Evolutionary conservation across 1,284 basidiomycete genomes (phyloP).

Genomic region (Rhodotorula sp.): DNA sequence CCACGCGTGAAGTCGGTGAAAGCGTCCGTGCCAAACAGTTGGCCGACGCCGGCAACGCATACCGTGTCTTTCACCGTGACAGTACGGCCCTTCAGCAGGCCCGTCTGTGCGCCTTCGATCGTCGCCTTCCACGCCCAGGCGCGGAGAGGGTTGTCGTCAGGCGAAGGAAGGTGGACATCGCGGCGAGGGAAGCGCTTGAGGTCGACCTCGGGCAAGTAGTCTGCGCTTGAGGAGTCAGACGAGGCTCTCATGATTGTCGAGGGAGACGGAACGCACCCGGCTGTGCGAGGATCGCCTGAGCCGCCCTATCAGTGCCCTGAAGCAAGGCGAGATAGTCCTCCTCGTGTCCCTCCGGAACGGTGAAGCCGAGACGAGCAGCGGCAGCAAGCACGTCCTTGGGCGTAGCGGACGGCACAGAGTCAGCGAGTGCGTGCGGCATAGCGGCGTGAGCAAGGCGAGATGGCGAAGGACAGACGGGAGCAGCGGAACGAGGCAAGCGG

Average conservation of each 20-base stretch:
- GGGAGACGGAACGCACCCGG: conserved; percentile 3
- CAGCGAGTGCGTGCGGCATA: too few species aligned
- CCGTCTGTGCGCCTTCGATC: conserved; percentile 6
- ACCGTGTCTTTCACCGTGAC: conserved; percentile 53
- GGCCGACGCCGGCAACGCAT: conserved; percentile 53
- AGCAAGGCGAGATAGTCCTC: conserved; percentile 13
- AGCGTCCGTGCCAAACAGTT: conserved; percentile 53
- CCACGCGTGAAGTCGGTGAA: conserved; percentile 48
- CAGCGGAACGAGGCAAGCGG: too few species aligned
- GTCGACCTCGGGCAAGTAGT: conserved; percentile 1
- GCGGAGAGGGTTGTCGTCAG: neutral
- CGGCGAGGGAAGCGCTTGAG: conserved; percentile 2
- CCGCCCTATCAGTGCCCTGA: neutral
- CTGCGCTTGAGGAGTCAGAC: neutral
- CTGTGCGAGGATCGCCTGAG: neutral
- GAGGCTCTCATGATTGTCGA: neutral
- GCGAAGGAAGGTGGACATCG: conserved; percentile 6
- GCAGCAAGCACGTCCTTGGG: neutral
- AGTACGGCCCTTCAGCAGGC: conserved; percentile 47
- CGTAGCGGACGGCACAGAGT: neutral
- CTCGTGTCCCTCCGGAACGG: conserved; percentile 1
- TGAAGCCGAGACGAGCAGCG: conserved; percentile 3
- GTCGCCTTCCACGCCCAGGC: neutral
- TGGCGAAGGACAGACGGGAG: too few species aligned
- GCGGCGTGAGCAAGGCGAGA: too few species aligned